phyloP scores from a whole-genome alignment of 345 rosid genomes.

The rapeseed (Brassica napus) region Da-Ae NC_063438.1:2202001-2202500 shows the following conservation, averaged over 20 bases:
- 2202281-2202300: background rate
- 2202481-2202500: constrained; percentile 93
- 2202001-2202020: constrained; percentile 55
- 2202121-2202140: constrained; percentile 93
- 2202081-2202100: constrained; percentile 85
- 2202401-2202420: background rate
- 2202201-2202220: constrained; percentile 69
- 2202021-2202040: constrained; percentile 68
- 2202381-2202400: background rate
- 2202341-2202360: background rate
- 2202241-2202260: background rate
- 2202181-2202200: constrained; percentile 98
- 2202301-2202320: background rate
- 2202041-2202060: constrained; percentile 66
- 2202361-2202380: background rate
- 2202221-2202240: background rate
- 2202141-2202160: constrained; percentile 97
- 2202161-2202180: constrained; percentile 95
- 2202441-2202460: constrained; percentile 92
- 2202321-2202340: too few relatives aligned
- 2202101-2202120: constrained; percentile 84
- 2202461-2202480: constrained; percentile 95
- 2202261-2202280: background rate
- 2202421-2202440: constrained; percentile 86
- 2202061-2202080: constrained; percentile 37